A percentile compares a stretch with the other conserved stretches of the same genome.
phyloP scores from a whole-genome alignment of 306 rosid genomes.

The Begonia loranthoides region DNA sequence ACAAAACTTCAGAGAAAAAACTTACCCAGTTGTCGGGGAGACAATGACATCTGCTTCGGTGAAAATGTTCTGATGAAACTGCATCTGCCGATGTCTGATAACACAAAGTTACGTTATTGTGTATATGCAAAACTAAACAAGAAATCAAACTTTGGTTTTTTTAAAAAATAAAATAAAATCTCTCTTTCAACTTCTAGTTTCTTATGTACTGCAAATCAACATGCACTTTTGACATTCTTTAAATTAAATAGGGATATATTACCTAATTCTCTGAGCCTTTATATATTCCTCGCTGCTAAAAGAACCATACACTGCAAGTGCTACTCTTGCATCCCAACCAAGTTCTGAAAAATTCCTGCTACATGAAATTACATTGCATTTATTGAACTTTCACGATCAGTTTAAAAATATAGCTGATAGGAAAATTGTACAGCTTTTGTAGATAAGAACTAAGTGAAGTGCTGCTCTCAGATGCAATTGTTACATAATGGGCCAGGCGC shows the following conservation, averaged over 20 bases:
- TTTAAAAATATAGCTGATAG: slow-evolving; percentile 9
- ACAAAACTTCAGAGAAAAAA: background rate
- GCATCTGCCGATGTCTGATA: slow-evolving; percentile 76
- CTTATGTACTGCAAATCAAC: too few species aligned
- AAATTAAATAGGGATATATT: background rate
- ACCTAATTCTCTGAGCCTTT: slow-evolving; percentile 87
- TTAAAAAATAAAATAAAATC: too few species aligned
- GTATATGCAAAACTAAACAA: background rate
- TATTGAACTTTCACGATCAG: background rate
- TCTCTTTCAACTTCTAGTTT: too few species aligned
- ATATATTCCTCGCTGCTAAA: slow-evolving; percentile 74
- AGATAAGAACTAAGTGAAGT: slow-evolving; percentile 39
- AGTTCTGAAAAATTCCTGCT: slow-evolving; percentile 47
- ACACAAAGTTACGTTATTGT: background rate
- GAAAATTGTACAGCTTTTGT: slow-evolving; percentile 34
- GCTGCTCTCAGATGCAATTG: slow-evolving; percentile 76
- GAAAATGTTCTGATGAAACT: slow-evolving; percentile 62
- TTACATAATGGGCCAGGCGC: slow-evolving; percentile 84
- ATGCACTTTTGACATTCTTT: background rate
- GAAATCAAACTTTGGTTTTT: background rate
- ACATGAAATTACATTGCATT: slow-evolving; percentile 13
- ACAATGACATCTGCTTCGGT: slow-evolving; percentile 75
- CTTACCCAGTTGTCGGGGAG: slow-evolving; percentile 83
- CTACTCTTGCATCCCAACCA: slow-evolving; percentile 95
- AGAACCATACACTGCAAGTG: slow-evolving; percentile 58